These are phyloP conservation scores for Pseudocohnilembus persalinus DNA, from an alignment of 169 alveolate species.

Conservation along the genomic window DNA sequence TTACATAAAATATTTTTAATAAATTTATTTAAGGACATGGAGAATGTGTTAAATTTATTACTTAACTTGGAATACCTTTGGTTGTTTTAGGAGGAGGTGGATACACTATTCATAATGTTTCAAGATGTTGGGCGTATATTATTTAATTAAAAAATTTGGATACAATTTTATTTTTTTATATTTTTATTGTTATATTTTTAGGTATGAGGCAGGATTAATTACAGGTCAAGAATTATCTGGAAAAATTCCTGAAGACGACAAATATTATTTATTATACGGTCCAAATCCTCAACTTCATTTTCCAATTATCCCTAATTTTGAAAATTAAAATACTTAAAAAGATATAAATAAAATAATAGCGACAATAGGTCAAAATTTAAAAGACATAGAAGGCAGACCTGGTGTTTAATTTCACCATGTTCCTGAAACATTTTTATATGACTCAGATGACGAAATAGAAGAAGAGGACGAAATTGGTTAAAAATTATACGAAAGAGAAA, in stretches of 20 bases:
- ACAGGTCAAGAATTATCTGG: conserved; percentile 62
- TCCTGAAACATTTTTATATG: conserved; percentile 36
- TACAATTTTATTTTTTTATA: no score
- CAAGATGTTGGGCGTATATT: conserved; percentile 77
- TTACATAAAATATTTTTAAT: no score
- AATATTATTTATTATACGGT: conserved; percentile 58
- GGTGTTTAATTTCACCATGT: conserved; percentile 49
- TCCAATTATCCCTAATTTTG: conserved; percentile 50
- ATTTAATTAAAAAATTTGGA: neutral
- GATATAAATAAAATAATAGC: conserved; percentile 64
- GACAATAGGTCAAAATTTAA: conserved; percentile 60
- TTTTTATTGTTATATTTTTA: no score
- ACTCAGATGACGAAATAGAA: conserved; percentile 14
- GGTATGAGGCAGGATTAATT: conserved; percentile 71
- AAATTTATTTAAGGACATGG: conserved; percentile 70
- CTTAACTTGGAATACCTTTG: conserved; percentile 72
- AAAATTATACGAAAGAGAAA: conserved; percentile 2
- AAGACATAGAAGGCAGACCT: conserved; percentile 75
- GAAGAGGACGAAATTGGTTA: conserved; percentile 14
- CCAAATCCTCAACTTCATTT: conserved; percentile 64
- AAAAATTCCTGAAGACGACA: conserved; percentile 69
- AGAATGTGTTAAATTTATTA: conserved; percentile 71
- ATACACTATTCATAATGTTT: conserved; percentile 81
- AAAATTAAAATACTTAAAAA: conserved; percentile 68
- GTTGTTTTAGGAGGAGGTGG: conserved; percentile 87